Base-by-base conservation (phyloP, 1,284 basidiomycete genomes). In the Rhizoctonia solani region DNA sequence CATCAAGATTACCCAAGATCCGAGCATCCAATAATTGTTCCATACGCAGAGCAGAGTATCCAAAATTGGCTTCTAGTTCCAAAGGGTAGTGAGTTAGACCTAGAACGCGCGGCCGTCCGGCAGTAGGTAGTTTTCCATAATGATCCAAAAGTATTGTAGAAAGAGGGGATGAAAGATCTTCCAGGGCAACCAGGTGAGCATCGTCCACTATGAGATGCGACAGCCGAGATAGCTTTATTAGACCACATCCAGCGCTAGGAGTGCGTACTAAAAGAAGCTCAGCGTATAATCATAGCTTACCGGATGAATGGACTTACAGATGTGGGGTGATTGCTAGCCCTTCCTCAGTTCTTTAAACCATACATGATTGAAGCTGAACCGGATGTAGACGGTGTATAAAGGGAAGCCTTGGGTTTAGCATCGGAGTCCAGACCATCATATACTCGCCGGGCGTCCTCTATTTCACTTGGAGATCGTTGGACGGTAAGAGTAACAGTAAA, bases 1-100 rank as follows among this genome's bases (percentile, higher is more conserved):
- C 37, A 29, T 53, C 32, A 1, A 53, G 34, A 25, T 65, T 34
- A 16, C 59, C 59, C 34, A 44, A 65, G 14, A 65, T 25, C 6
- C 59, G 59, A 65, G 59, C 59, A 30, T 65, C 47, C 59, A 65
- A 42, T 16, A 65, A 27, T 25, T 65, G 59, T 27, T 65, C 59
- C 59, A 65, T 65, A 39, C 49, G 59, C 59, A 65, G 27, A 25
- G 59, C 49, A n/a, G 39, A 21, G 23, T 65, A 52, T 30, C 59
- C 59, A 30, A 65, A 65, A 29, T 53, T 65, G 16, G 32, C 16
- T 3, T 30, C 46, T 16, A 49, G 29, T 16, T 65, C 14, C 23
- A 65, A 41, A 29, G 59, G 59, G n/a, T 65, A 65, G 21, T n/a
- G 49, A 16, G 59, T 65, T 13, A 65, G 37, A 4, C 59, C 59